These are phyloP conservation scores for Yamadazyma spencermartinsiae DNA, from an alignment of 1,139 yeast species.

Conservation along the genomic window DNA sequence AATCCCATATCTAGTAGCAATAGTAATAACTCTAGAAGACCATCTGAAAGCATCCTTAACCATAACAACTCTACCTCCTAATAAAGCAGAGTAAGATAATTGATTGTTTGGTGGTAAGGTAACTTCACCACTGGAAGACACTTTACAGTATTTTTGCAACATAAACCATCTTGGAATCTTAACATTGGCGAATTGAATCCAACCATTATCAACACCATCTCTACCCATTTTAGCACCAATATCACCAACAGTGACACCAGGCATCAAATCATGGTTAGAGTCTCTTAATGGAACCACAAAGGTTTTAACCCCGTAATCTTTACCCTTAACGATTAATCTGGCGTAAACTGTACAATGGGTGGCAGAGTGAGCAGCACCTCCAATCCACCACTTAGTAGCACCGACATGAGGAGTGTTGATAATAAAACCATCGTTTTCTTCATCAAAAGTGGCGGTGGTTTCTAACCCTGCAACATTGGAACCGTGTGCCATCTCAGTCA, in stretches of 20 bases:
- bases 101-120: constrained; percentile 79
- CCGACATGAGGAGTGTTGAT: constrained; percentile 87
- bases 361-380: constrained; percentile 95
- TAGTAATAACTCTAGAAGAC: constrained; percentile 76
- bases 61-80: constrained; percentile 90
- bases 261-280: constrained; percentile 62
- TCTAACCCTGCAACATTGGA: constrained; percentile 91
- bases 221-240: constrained; percentile 95
- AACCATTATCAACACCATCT: constrained; percentile 87
- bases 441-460: constrained; percentile 82
- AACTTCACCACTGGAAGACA: constrained; percentile 68
- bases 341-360: constrained; percentile 84
- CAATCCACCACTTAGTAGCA: constrained; percentile 98
- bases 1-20: constrained; percentile 85
- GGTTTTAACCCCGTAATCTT: constrained; percentile 88
- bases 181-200: constrained; percentile 87
- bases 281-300: constrained; percentile 90
- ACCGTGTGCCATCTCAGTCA: constrained; percentile 95
- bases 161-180: constrained; percentile 80
- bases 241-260: constrained; percentile 86
- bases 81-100: constrained; percentile 80
- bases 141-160: constrained; percentile 80
- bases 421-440: constrained; percentile 61
- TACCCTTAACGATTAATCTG: constrained; percentile 73
- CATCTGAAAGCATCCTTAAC: constrained; percentile 81